Percentiles rank a stretch among this genome's conserved stretches.
phyloP scores from a whole-genome alignment of 1,284 basidiomycete genomes.

The Heliocybe sulcata region DNA sequence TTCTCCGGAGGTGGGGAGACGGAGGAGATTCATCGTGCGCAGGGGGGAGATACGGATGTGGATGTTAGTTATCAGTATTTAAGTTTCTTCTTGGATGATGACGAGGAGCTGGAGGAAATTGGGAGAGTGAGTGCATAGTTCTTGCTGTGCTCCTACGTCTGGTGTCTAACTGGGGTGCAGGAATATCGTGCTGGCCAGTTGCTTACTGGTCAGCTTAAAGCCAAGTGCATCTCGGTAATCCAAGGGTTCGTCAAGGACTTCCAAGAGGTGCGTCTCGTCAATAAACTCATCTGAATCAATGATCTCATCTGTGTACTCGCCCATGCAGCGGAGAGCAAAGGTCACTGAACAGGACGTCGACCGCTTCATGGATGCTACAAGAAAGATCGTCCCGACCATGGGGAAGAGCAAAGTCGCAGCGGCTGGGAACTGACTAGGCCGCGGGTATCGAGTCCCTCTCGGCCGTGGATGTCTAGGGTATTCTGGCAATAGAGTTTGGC shows the following conservation, averaged over 20 bases:
- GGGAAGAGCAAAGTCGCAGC: conserved; percentile 16
- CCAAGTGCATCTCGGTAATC: conserved; percentile 78
- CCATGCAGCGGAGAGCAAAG: conserved; percentile 63
- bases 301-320: conserved; percentile 4
- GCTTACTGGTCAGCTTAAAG: conserved; percentile 91
- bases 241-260: conserved; percentile 85
- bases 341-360: conserved; percentile 77
- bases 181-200: conserved; percentile 89
- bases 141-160: conserved; percentile 1
- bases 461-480: background rate
- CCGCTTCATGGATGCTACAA: conserved; percentile 78
- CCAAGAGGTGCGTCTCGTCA: conserved; percentile 64
- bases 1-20: conserved; percentile 90
- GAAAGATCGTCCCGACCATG: conserved; percentile 66
- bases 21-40: conserved; percentile 84
- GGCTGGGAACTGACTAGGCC: conserved; percentile 1
- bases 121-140: conserved; percentile 53
- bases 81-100: conserved; percentile 95
- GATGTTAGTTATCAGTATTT: conserved; percentile 97
- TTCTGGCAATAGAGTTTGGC: background rate
- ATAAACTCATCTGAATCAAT: conserved; percentile 3
- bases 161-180: conserved; percentile 27
- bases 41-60: conserved; percentile 92
- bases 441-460: background rate
- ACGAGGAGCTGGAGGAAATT: conserved; percentile 75